Base-by-base conservation (phyloP, 2,329 filamentous ascomycete species). In the Aspergillus quadricinctus region DNA sequence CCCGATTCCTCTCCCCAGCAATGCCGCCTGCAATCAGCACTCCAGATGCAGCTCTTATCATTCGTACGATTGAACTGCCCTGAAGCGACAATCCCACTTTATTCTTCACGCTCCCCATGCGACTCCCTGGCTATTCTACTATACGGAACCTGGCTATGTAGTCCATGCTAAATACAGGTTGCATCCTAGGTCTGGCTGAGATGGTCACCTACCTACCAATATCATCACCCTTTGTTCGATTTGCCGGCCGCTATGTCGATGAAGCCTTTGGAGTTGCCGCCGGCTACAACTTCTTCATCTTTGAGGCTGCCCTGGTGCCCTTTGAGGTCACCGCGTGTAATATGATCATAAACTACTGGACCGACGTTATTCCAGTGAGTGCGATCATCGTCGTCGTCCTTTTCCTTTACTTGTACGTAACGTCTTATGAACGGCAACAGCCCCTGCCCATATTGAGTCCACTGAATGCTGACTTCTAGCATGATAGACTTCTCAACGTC, bases 401-500 rank as follows among this genome's bases (percentile, higher is more conserved):
- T 21, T 60, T 77, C 1, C 69, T 77, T 41, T 81, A 79, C 53
- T 69, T 64, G 75, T 77, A 61, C 49, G 72, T 67, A 35, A n/a
- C 29, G 8, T 45, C 19, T 11, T 2, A 6, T 10, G 43, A 5
- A 14, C 43, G 11, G 3, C 21, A 7, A 23, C 7, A 4, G 1
- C 10, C 43, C 43, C 21, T 23, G 43, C 19, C 17, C 37, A 1
- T 17, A 4, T 10, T n/a, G 40, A 10, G 10, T 53, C n/a, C 4
- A 23, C 10, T 51, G 23, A 8, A 11, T 46, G 48, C 23, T 54
- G 40, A 55, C 31, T n/a, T 10, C 11, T 43, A 37, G 31, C 27
- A 50, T 53, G 10, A 41, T 54, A 71, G 66, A 43, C 45, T 64
- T 4, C 57, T 92, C 74, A 93, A 93, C 64, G 64, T 92, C 49